Base-by-base conservation (phyloP, 2,329 filamentous ascomycete genomes). In the Colletotrichum sp. region DNA sequence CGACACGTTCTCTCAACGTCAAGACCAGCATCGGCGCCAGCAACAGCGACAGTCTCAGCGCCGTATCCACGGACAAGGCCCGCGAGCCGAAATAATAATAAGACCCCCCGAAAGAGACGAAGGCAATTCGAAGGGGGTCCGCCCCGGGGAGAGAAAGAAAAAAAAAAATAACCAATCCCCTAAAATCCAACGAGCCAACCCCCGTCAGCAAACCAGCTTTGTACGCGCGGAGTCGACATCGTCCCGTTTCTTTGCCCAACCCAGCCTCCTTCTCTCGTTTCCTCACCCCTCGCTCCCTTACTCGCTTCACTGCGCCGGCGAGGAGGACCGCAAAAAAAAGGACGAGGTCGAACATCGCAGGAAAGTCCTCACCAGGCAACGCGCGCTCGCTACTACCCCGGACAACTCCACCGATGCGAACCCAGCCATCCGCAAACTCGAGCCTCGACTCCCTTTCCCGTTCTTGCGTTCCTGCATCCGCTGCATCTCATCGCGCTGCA, bases 341-440 rank as follows among this genome's bases (percentile, higher is more conserved):
- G 79, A 81, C 82, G 85, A 85, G 84, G 84, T 82, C 78, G 78
- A 82, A 79, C 78, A 80, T 77, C 79, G 78, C 73, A 79, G 81
- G 77, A 78, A 77, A 79, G 78, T 79, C 77, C 72, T 79, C 78
- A 62, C 59, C 68, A 59, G 39, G 79, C 80, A 79, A 81, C 80
- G 78, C 71, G 68, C 77, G 71, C 79, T 77, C 79, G 68, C 55
- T 44, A 71, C 76, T 63, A 77, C 79, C 79, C 78, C 68, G 77
- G 78, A 79, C 81, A 81, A n/a, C 80, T 80, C 83, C 82, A 80
- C 82, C 82, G 83, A 87, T 87, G 85, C 83, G 82, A 79, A 80
- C 81, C 86, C 86, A 88, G 86, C 87, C 87, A 86, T 87, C 83
- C 81, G 80, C 80, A 83, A 81, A 80, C 81, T 83, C 83, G 84